A percentile compares a stretch with the other conserved stretches of the same genome.
These are phyloP conservation scores for Candida schatavii DNA, from an alignment of 805 yeast species.

Conservation along the genomic window DNA sequence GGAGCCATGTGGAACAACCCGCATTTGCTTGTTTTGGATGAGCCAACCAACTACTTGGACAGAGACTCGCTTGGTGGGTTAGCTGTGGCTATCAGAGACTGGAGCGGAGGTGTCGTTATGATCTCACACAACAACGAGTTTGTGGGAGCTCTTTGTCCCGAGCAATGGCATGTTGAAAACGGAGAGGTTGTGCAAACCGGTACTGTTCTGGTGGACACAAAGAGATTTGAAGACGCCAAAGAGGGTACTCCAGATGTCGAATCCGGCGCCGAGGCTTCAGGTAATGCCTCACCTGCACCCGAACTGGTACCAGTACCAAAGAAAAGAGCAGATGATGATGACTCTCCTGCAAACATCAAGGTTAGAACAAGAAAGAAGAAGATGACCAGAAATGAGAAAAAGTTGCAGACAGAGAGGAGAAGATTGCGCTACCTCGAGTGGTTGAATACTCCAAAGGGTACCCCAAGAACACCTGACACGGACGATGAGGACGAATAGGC, in stretches of 20 bases:
- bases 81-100: slow-evolving; percentile 96
- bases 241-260: slow-evolving; percentile 46
- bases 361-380: slow-evolving; percentile 92
- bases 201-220: slow-evolving; percentile 65
- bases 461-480: slow-evolving; percentile 90
- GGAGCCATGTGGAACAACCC: slow-evolving; percentile 99
- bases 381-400: slow-evolving; percentile 95
- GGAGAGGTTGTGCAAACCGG: slow-evolving; percentile 88
- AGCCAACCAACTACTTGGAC: slow-evolving; percentile 97
- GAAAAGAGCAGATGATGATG: slow-evolving; percentile 64
- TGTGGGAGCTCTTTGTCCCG: slow-evolving; percentile 96
- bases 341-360: slow-evolving; percentile 94
- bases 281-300: slow-evolving; percentile 25
- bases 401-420: slow-evolving; percentile 87
- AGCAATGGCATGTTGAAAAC: slow-evolving; percentile 95
- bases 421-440: slow-evolving; percentile 91
- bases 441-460: slow-evolving; percentile 96
- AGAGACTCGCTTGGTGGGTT: slow-evolving; percentile 97
- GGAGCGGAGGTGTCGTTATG: slow-evolving; percentile 98
- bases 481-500: slow-evolving; percentile 75
- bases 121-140: slow-evolving; percentile 97
- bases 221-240: slow-evolving; percentile 76
- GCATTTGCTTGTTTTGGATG: slow-evolving; percentile 91
- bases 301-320: slow-evolving; percentile 26
- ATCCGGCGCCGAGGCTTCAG: slow-evolving; percentile 29